These are phyloP conservation scores for Falciphora oryzae DNA, from an alignment of 2,329 filamentous ascomycete genomes.

Conservation along the genomic window DNA sequence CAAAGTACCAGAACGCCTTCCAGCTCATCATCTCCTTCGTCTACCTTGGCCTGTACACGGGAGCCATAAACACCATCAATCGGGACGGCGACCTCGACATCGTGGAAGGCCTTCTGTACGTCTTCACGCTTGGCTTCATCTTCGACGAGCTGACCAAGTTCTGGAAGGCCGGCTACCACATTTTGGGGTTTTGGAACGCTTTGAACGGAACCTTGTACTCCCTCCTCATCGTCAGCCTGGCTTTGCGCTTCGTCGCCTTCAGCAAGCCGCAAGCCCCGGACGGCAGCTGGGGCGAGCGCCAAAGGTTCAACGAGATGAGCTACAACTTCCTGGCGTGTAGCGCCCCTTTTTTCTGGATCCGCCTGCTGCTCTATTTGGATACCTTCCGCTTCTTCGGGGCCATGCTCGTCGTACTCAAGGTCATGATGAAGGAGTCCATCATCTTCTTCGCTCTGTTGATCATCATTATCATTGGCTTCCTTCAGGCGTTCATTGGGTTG, in stretches of 20 bases:
- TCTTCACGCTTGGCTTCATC: slow-evolving; percentile 88
- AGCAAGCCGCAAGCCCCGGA: slow-evolving; percentile 40
- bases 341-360: slow-evolving; percentile 95
- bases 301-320: slow-evolving; percentile 68
- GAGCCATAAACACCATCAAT: slow-evolving; percentile 92
- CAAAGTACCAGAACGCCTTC: slow-evolving; percentile 84
- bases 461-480: slow-evolving; percentile 78
- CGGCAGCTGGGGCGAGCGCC: slow-evolving; percentile 42
- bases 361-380: slow-evolving; percentile 87
- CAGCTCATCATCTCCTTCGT: slow-evolving; percentile 80
- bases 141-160: slow-evolving; percentile 84
- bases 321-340: slow-evolving; percentile 94
- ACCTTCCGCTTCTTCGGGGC: slow-evolving; percentile 93
- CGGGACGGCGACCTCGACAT: slow-evolving; percentile 74
- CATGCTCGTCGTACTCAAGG: slow-evolving; percentile 95
- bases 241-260: slow-evolving; percentile 73
- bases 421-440: slow-evolving; percentile 88
- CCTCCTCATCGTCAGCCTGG: slow-evolving; percentile 71
- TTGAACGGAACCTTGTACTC: slow-evolving; percentile 84
- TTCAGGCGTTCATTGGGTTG: slow-evolving; percentile 91
- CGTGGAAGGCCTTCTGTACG: slow-evolving; percentile 77
- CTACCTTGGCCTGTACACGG: slow-evolving; percentile 81
- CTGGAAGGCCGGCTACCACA: slow-evolving; percentile 88
- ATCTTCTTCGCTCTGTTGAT: slow-evolving; percentile 93
- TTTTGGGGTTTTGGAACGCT: slow-evolving; percentile 94